Evolutionary conservation across 2,329 filamentous ascomycete species (phyloP), one percentile per base, ranked within the genome.

Genomic region (Pseudogymnoascus sp.): DNA sequence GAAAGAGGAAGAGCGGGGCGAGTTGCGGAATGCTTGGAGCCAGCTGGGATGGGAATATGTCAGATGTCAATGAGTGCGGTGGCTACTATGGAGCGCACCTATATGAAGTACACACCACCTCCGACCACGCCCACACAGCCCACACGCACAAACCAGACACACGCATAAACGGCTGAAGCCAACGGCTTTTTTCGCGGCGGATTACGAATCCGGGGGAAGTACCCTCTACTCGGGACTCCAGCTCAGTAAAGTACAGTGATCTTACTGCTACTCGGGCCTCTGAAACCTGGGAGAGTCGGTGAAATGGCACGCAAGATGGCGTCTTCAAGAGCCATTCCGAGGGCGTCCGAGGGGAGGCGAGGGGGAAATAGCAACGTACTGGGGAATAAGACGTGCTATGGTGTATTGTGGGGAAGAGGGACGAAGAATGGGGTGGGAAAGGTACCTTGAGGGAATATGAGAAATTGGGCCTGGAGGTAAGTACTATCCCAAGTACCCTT

Each of bases 71-170:
- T 53, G 47, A 53, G 3, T n/a, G 47, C n/a, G 15, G 47, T 53
- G 47, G 47, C 47, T 53, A 53, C 47, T 53, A 53, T 53, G 47
- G 47, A 53, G 47, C 47, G 15, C 47, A 17, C 47, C 17, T n/a
- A 53, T 31, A 53, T 53, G 47, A 53, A 53, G 47, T 53, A 31
- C 47, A 53, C 47, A 53, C 47, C 47, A 53, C 47, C 26, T 53
- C 26, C 15, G n/a, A 53, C 47, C 26, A 11, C 47, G n/a, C 1
- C 31, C 47, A 28, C 26, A 2, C 23, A 31, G n/a, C 23, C 4
- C 2, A 53, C 47, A 28, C 47, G 1, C 23, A 31, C 26, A 53
- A 23, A 19, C 47, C 47, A 2, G 15, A 31, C 26, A 53, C 47
- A 19, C 47, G 47, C 47, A 15, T 53, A 53, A 53, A 53, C 26